Evolutionary conservation across 2,329 filamentous ascomycete species (phyloP), one percentile per base, ranked within the genome.

Genomic region (Penicillium sp.): DNA sequence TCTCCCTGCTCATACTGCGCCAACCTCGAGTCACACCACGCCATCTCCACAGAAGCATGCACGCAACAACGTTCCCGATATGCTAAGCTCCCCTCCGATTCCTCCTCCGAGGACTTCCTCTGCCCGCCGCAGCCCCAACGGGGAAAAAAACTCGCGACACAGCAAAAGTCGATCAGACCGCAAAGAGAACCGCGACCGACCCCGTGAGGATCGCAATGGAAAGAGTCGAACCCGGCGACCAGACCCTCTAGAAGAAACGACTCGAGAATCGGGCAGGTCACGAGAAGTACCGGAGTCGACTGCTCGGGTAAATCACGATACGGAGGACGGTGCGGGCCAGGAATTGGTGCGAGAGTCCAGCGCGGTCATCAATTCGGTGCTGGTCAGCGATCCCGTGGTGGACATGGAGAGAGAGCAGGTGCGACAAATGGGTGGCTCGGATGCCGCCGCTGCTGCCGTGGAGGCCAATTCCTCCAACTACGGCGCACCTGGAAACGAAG

Each of bases 71-170:
- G 73, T 75, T 45, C 73, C 78, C 58, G 79, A 85, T 80, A 78
- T 86, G 82, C 78, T 87, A 85, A 80, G 78, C 61, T 77, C 77
- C 33, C 87, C 90, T 57, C 89, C 91, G 26, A 84, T 91, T 69
- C 89, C 90, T 59, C 93, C 91, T 53, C 91, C 91, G 38, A 87
- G 93, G 72, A 93, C 91, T 8, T 96, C 93, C 15, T 95, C 92
- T 47, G 90, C 88, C 66, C 72, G 79, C 70, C 70, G 78, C 69
- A 62, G 71, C 68, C 68, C 77, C 80, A 74, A 71, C 58, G 67
- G 64, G 78, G 75, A 80, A 37, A 78, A 74, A 62, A 71, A 80
- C 17, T 77, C 79, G 19, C 78, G 79, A 35, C 75, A 80, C 55
- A 67, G 73, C 33, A 81, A 74, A 68, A 77, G 72, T 61, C 75